phyloP scores from a whole-genome alignment of 805 yeast species.

The Yarrowia keelungensis region DNA sequence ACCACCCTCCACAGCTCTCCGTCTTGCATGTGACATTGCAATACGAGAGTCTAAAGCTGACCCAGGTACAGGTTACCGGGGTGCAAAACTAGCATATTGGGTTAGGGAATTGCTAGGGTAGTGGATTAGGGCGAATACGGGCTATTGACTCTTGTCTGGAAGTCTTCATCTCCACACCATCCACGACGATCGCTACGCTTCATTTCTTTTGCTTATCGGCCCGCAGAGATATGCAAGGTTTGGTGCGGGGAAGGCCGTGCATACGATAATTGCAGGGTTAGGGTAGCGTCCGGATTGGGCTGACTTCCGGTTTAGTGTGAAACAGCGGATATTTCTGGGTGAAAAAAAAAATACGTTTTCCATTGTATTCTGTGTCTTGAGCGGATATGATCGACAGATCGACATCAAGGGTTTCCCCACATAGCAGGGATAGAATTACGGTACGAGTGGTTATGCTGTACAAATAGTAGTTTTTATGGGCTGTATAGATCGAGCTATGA shows the following conservation, averaged over 20 bases:
- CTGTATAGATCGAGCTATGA: no score
- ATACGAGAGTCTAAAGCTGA: constrained; percentile 26
- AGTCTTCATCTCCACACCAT: no score
- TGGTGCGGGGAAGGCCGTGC: constrained; percentile 20
- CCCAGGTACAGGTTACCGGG: neutral
- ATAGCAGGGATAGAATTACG: no score
- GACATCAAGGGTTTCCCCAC: no score
- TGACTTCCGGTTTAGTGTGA: neutral
- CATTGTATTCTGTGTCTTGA: no score
- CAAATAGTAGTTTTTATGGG: no score
- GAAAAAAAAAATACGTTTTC: no score
- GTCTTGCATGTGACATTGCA: constrained; percentile 3
- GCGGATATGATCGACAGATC: neutral
- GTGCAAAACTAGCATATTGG: no score
- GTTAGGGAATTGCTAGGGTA: neutral
- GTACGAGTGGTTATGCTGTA: no score
- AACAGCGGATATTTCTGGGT: neutral
- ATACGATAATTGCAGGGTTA: constrained; percentile 14
- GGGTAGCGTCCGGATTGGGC: neutral
- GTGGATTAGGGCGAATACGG: neutral
- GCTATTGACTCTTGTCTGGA: no score
- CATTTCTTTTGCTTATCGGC: constrained; percentile 12
- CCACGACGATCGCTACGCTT: no score
- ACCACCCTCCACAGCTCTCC: no score
- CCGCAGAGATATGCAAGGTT: constrained; percentile 6